These are phyloP conservation scores for Mucor plumbeus DNA, from an alignment of 371 early-diverging fungal genomes.

Conservation along the genomic window DNA sequence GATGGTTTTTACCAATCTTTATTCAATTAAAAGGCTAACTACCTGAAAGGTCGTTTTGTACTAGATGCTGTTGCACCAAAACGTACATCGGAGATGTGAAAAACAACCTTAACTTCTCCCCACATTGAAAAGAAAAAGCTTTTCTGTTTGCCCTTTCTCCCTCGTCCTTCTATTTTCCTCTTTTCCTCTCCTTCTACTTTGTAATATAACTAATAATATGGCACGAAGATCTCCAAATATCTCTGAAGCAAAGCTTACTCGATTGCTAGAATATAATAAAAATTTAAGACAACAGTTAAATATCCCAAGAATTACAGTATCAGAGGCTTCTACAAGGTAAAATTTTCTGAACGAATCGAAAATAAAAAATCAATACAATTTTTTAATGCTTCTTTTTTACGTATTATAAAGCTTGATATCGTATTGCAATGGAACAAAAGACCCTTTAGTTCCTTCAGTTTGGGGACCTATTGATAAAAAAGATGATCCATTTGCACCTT, in stretches of 20 bases:
- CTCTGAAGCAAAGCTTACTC: slow-evolving; percentile 74
- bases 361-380: slow-evolving; percentile 25
- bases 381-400: neutral
- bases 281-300: slow-evolving; percentile 81
- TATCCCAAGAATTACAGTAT: slow-evolving; percentile 77
- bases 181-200: neutral
- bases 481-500: slow-evolving; percentile 80
- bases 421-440: slow-evolving; percentile 59
- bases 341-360: neutral
- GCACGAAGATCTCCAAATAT: slow-evolving; percentile 36
- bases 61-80: slow-evolving; percentile 1
- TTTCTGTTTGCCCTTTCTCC: neutral
- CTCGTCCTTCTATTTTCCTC: neutral
- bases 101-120: slow-evolving; percentile 1
- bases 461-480: slow-evolving; percentile 77
- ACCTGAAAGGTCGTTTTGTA: neutral
- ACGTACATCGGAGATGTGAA: slow-evolving; percentile 4
- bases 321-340: slow-evolving; percentile 64
- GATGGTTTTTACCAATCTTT: slow-evolving; percentile 1
- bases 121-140: neutral
- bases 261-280: slow-evolving; percentile 76
- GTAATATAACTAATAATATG: slow-evolving; percentile 11
- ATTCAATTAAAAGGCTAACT: neutral
- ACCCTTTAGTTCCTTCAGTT: slow-evolving; percentile 76
- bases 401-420: slow-evolving; percentile 49